Conservation (phyloP, 495 filamentous ascomycete species). For the Penicillium longicatenatum region DNA sequence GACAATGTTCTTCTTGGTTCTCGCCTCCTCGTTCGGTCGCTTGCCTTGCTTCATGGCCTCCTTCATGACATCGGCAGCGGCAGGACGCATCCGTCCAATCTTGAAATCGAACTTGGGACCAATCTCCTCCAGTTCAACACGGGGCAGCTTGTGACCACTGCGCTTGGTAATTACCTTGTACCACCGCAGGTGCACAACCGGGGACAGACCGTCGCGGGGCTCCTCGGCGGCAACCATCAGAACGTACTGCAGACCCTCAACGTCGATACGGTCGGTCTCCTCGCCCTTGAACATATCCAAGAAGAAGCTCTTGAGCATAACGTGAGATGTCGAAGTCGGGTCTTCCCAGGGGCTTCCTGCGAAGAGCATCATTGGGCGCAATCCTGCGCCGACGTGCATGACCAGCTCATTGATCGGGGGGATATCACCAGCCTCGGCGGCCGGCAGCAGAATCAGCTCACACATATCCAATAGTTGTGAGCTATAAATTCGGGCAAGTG, state of each 20-base stretch:
- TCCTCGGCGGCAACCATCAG: conserved; percentile 81
- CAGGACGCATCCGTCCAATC: conserved; percentile 75
- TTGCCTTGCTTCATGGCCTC: conserved; percentile 86
- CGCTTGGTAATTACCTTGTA: conserved; percentile 84
- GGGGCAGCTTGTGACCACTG: conserved; percentile 81
- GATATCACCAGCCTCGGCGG: conserved; percentile 61
- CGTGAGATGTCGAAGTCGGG: conserved; percentile 69
- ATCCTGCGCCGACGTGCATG: conserved; percentile 68
- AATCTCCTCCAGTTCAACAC: conserved; percentile 93
- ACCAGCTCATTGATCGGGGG: conserved; percentile 81
- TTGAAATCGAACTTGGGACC: conserved; percentile 94
- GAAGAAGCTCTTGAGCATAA: conserved; percentile 82
- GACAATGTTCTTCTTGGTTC: conserved; percentile 91
- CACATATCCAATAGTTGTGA: conserved; percentile 90
- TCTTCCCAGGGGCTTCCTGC: conserved; percentile 83
- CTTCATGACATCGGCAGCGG: conserved; percentile 78
- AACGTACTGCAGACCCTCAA: conserved; percentile 90
- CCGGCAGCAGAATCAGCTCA: conserved; percentile 76
- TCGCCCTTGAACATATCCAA: conserved; percentile 87
- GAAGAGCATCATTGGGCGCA: conserved; percentile 85
- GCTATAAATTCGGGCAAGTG: conserved; percentile 78
- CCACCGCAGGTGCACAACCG: conserved; percentile 77
- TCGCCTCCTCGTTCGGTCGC: conserved; percentile 55
- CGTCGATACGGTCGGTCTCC: conserved; percentile 76
- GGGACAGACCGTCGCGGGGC: conserved; percentile 60